A percentile compares a stretch with the other conserved stretches of the same genome.
Conservation (phyloP, 139 green algal species). For the Picochlorum sp. region DNA sequence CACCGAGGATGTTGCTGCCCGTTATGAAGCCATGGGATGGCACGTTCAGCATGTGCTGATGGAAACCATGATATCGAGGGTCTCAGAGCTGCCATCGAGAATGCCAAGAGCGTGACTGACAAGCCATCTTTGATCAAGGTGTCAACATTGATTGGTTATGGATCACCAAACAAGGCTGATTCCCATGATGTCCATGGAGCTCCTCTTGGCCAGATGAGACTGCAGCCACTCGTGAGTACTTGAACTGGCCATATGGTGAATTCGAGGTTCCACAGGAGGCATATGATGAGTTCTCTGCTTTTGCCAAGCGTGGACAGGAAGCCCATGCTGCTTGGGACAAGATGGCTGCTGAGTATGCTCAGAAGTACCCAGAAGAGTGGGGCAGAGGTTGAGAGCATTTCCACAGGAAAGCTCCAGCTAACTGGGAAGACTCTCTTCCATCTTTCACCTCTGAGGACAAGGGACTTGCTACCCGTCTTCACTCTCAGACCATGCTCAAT, state of each 20-base stretch:
- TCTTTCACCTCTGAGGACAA: slow-evolving; percentile 89
- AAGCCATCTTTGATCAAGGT: slow-evolving; percentile 96
- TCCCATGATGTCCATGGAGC: slow-evolving; percentile 94
- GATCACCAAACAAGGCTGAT: slow-evolving; percentile 98
- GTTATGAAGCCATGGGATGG: slow-evolving; percentile 89
- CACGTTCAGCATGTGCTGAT: slow-evolving; percentile 81
- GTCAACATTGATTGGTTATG: slow-evolving; percentile 97
- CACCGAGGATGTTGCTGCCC: slow-evolving; percentile 92
- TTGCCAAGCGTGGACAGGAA: slow-evolving; percentile 42
- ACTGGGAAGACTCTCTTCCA: slow-evolving; percentile 81
- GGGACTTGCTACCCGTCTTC: slow-evolving; percentile 86
- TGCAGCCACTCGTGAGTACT: slow-evolving; percentile 82
- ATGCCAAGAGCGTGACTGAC: slow-evolving; percentile 70
- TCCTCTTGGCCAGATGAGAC: slow-evolving; percentile 92
- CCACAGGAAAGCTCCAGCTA: slow-evolving; percentile 72
- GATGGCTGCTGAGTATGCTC: slow-evolving; percentile 44
- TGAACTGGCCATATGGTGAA: slow-evolving; percentile 83
- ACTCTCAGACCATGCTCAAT: slow-evolving; percentile 96
- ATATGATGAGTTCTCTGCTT: slow-evolving; percentile 37
- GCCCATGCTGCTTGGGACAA: slow-evolving; percentile 73
- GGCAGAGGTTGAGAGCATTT: slow-evolving; percentile 75
- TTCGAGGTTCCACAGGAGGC: slow-evolving; percentile 90
- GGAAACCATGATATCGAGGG: slow-evolving; percentile 92
- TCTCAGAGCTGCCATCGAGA: slow-evolving; percentile 71
- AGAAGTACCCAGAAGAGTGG: slow-evolving; percentile 71